Evolutionary conservation across 345 rosid species (phyloP).

Genomic region (Gossypioides kirkii): DNA sequence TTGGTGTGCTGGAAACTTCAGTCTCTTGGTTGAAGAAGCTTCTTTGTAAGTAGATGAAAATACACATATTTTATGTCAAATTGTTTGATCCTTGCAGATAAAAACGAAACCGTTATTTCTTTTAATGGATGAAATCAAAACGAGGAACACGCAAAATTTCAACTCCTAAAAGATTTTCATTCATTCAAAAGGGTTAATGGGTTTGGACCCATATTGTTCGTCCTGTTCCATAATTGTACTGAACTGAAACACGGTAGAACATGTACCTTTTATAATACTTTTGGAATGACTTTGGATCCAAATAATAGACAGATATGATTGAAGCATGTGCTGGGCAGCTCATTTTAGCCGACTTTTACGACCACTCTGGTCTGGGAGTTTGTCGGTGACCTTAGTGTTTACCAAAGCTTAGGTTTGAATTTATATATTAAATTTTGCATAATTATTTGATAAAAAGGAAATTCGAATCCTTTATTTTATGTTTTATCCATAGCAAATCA

Average conservation of each 20-base stretch:
- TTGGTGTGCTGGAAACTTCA: neutral
- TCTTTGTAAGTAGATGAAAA: neutral
- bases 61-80: neutral
- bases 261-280: neutral
- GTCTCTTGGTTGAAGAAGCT: neutral
- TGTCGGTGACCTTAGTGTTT: neutral
- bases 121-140: neutral
- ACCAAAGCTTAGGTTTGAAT: no score
- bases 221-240: neutral
- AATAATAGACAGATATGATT: neutral
- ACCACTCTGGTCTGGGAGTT: neutral
- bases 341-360: slow-evolving; percentile 11
- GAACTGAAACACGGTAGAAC: neutral
- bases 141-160: neutral
- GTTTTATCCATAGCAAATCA: neutral
- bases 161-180: neutral
- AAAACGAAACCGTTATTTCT: no score
- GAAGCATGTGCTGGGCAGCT: slow-evolving; percentile 5
- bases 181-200: neutral
- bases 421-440: no score
- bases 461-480: no score
- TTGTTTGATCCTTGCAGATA: neutral
- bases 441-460: no score
- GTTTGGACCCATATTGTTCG: neutral
- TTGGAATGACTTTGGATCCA: neutral